phyloP scores from a whole-genome alignment of 176 grass and related monocot species.

The Juncus inflexus region DNA sequence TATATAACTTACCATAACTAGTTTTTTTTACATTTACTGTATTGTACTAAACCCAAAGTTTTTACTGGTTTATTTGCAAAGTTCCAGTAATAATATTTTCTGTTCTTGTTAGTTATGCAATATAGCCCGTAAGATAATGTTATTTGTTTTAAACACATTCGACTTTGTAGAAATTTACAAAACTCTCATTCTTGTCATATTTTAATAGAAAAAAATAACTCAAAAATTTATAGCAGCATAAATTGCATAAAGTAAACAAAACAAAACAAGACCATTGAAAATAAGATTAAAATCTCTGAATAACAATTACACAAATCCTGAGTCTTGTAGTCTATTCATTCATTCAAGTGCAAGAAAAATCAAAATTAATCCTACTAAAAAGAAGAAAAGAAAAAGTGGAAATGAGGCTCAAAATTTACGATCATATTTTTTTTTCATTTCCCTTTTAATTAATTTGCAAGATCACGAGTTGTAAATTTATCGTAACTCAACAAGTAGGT shows the following conservation, averaged over 20 bases:
- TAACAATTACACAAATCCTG: background rate
- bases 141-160: too few relatives aligned
- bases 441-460: background rate
- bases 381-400: background rate
- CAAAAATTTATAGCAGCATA: too few relatives aligned
- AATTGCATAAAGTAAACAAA: background rate
- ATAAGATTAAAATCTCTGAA: background rate
- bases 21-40: too few relatives aligned
- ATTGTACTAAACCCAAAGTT: too few relatives aligned
- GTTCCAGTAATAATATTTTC: too few relatives aligned
- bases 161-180: too few relatives aligned
- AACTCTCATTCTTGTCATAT: too few relatives aligned
- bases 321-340: background rate
- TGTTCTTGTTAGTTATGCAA: too few relatives aligned
- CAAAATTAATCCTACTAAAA: background rate
- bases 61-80: too few relatives aligned
- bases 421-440: background rate
- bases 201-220: too few relatives aligned
- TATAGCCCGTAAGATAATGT: too few relatives aligned
- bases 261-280: conserved; percentile 2
- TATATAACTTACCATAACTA: too few relatives aligned
- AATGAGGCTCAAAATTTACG: background rate
- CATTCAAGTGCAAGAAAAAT: background rate
- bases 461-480: conserved; percentile 17
- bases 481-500: conserved; percentile 44